Evolutionary conservation across 108 stramenopile species (phyloP), one percentile per base, ranked within the genome.

Genomic region (Fragilariopsis cylindrus): DNA sequence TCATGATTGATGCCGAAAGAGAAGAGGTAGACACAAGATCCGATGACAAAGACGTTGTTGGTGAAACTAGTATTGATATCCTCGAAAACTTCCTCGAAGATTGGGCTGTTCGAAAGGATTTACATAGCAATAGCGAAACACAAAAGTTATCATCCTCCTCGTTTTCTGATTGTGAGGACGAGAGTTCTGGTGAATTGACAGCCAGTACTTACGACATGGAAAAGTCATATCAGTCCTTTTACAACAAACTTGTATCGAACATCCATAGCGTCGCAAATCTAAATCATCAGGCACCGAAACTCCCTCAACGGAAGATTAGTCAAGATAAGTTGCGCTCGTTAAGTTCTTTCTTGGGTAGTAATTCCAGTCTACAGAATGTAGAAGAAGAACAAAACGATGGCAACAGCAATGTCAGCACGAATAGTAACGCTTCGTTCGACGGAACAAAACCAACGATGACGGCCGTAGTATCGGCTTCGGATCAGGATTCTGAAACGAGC

Each of bases 271-370:
- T 52, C 13, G 9, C 13, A 13, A 52, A 9, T 52, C 12, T 9
- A 12, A 52, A 40, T 15, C 40, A 63, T 15, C 62, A 63, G 62
- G 62, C 62, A 63, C 62, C 62, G 42, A 63, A 40, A 63, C 62
- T 43, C 15, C 62, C 62, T 63, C 42, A 44, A 43, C 42, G 62
- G 13, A 63, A 63, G 46, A 63, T 63, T 4, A 63, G 62, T 63
- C 62, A 63, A 63, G 62, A 63, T 45, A 63, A 63, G 13, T 12
- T 63, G 42, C 43, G 4, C 40, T 44, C 62, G 7, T 63, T 63
- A 40, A 63, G 15, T 6, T 8, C 62, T 63, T 63, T 63, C 62
- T 43, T 63, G 42, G 46, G 43, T 63, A 43, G 8, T 4, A 63
- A 45, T 8, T 40, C 9, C 43, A 63, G 21, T 30, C 21, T 30